Conservation (phyloP, 164 flowering plant species). For the Echeveria elegans region DNA sequence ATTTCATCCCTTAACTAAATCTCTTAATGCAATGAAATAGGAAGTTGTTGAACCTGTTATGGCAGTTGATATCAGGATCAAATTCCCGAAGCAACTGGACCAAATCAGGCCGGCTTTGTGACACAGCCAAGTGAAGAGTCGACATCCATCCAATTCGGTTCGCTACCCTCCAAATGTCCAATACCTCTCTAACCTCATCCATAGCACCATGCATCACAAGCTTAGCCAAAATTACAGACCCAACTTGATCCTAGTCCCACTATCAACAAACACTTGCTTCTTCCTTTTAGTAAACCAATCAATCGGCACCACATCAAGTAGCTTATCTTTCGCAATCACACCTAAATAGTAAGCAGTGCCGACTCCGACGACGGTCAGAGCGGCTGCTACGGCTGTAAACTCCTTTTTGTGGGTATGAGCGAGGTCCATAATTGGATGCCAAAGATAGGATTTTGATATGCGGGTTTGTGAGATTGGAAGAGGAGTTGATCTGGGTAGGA, state of each 20-base stretch:
- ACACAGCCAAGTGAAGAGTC: constrained; percentile 60
- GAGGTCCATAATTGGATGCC: background rate
- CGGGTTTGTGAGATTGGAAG: background rate
- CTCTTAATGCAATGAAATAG: background rate
- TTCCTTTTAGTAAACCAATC: constrained; percentile 70
- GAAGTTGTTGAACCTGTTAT: constrained; percentile 16
- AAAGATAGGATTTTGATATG: background rate
- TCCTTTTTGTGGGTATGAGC: background rate
- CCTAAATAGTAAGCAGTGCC: constrained; percentile 23
- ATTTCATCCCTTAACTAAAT: too few relatives aligned
- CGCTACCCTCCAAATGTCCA: constrained; percentile 56
- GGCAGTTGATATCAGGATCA: constrained; percentile 39
- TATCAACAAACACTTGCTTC: constrained; percentile 64
- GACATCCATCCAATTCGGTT: constrained; percentile 34
- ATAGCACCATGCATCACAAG: constrained; percentile 41
- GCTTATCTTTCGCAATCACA: constrained; percentile 42
- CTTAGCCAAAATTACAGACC: constrained; percentile 38
- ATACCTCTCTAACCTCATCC: constrained; percentile 58
- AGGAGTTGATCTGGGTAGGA: background rate
- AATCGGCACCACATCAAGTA: constrained; percentile 37
- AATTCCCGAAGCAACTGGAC: constrained; percentile 66
- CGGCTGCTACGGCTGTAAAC: background rate
- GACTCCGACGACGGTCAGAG: constrained; percentile 9
- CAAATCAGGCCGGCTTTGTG: constrained; percentile 48
- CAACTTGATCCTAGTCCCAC: constrained; percentile 51